Evolutionary conservation across 139 green algal species (phyloP), one percentile per base, ranked within the genome.

Genomic region (Penium margaritaceum): DNA sequence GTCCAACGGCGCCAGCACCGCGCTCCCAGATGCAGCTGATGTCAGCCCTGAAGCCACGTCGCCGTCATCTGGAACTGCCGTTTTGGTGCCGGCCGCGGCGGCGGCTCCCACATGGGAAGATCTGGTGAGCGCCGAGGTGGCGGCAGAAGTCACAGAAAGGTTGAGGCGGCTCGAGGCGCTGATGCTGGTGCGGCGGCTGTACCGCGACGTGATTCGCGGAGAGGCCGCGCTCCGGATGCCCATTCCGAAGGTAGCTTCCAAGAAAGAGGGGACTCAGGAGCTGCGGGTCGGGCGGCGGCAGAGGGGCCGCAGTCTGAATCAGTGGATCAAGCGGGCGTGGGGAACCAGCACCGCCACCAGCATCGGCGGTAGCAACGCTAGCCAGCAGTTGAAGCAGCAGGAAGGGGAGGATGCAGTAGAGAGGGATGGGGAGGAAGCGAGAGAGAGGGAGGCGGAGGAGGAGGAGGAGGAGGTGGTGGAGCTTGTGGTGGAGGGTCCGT

Each of bases 81-180:
- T n/a, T n/a, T n/a, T n/a, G n/a, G n/a, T n/a, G n/a, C n/a, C n/a
- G n/a, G n/a, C n/a, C n/a, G n/a, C n/a, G n/a, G n/a, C n/a, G n/a
- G n/a, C n/a, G n/a, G n/a, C n/a, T n/a, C n/a, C n/a, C n/a, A n/a
- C n/a, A n/a, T n/a, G n/a, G n/a, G n/a, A n/a, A n/a, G n/a, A n/a
- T n/a, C 51, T 60, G 24, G 51, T 60, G 21, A 74, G 66, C 66
- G n/a, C 54, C 27, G 38, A 58, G 32, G 66, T 74, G 17, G 35
- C 21, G 44, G 41, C 38, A 1, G 66, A 74, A 53, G 68, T 76
- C 1, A 29, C 61, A 21, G 68, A 24, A 29, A 29, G 51, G 17
- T 24, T 77, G 33, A 29, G 37, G 33, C 62, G 70, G 70, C 58
- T 77, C 27, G 58, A 77, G 63, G 41, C 72, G 14, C 47, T 77